A percentile compares a stretch with the other conserved stretches of the same genome.
These are phyloP conservation scores for Microbotryum violaceum DNA, from an alignment of 1,284 basidiomycete genomes.

Conservation along the genomic window DNA sequence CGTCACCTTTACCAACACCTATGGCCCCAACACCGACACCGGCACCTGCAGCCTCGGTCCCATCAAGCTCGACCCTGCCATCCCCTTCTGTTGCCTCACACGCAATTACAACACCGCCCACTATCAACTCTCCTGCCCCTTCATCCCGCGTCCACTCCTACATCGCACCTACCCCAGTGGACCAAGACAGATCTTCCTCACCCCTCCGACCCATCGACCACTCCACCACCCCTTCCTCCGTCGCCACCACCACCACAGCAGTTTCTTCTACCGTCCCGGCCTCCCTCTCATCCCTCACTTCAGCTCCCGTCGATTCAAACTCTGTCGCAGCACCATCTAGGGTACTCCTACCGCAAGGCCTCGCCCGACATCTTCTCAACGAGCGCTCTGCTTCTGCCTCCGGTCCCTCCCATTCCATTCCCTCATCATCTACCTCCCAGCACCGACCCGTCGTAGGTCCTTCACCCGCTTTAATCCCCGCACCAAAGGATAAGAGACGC, in stretches of 20 bases:
- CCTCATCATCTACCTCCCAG: not conserved
- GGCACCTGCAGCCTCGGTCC: not conserved
- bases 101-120: not conserved
- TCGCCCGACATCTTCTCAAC: not conserved
- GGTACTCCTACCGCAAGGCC: not conserved
- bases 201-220: not conserved
- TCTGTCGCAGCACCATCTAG: not conserved
- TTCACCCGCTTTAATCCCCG: not conserved
- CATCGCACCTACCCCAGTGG: not conserved
- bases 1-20: not conserved
- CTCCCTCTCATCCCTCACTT: not conserved
- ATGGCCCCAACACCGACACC: not conserved
- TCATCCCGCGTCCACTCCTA: not conserved
- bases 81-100: not conserved
- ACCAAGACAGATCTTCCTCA: not conserved
- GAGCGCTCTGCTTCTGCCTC: not conserved
- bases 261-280: not conserved
- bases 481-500: not conserved
- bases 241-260: not conserved
- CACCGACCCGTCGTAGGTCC: not conserved
- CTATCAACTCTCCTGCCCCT: not conserved
- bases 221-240: not conserved
- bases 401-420: not conserved
- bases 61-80: not conserved
- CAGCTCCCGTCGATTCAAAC: not conserved